Base-by-base conservation (phyloP, 1,284 basidiomycete species). In the Malassezia slooffiae region DNA sequence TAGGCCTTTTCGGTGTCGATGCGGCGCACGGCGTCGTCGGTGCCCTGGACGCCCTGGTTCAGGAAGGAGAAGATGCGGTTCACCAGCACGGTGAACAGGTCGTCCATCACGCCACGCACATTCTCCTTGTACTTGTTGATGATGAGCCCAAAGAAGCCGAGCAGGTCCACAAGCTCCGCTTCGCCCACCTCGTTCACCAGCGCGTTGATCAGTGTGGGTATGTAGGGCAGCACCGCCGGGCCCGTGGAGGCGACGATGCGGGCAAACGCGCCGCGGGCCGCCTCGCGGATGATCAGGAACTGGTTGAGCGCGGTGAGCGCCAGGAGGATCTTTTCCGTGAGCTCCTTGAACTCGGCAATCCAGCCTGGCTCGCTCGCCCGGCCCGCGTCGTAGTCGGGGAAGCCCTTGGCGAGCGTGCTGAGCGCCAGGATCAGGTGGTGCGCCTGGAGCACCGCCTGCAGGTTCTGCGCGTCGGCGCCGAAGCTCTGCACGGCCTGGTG, bases 381-480 rank as follows among this genome's bases (percentile, higher is more conserved):
- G 32, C 33, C 50, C 16, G 55, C 48, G 37, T 57, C 56, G 49
- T 70, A 42, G 29, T 72, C 71, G 0, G 93, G 93, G 73, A 97
- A 97, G 7, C 95, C 95, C 72, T 96, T 95, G 35, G 89, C 85
- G 41, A 97, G 79, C 61, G 86, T 87, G 13, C 90, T 90, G 11
- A 96, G 75, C 1, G 90, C 91, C 78, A 95, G 84, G 64, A 97
- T 85, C 55, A 84, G 77, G 72, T 97, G 91, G 64, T 97, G 93
- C n/a, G 89, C 80, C 67, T 82, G 82, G 34, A 96, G 75, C 54
- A 95, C 80, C 5, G 83, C 77, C 34, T 82, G 70, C 6, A 84
- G 72, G 57, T 87, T 83, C 26, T 60, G 61, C 11, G 45, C 20
- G 26, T 63, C 51, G 17, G 45, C 43, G 33, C 40, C 38, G 13